Conservation (phyloP, 2,329 filamentous ascomycete species). For the Paraconiothyrium sp. region DNA sequence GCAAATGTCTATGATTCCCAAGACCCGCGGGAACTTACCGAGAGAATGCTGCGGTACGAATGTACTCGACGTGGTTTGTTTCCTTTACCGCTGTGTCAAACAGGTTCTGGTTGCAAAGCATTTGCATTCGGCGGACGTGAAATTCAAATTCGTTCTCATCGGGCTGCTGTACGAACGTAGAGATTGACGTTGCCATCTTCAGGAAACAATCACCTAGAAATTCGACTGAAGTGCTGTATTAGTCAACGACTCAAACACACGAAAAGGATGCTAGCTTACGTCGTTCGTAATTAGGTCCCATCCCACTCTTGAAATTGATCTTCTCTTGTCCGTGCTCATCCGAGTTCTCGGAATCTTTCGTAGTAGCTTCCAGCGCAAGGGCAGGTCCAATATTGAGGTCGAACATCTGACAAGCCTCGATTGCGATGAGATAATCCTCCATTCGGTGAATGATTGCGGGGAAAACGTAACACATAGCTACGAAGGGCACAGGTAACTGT, state of each 20-base stretch:
- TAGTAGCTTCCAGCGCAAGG: constrained; percentile 86
- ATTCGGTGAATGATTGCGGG: constrained; percentile 86
- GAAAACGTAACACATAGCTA: constrained; percentile 76
- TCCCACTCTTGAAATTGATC: constrained; percentile 80
- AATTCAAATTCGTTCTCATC: constrained; percentile 84
- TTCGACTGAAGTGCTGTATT: constrained; percentile 58
- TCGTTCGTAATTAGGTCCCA: constrained; percentile 82
- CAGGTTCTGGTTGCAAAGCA: constrained; percentile 91
- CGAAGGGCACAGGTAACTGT: constrained; percentile 74
- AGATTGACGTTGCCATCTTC: constrained; percentile 94
- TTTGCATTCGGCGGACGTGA: constrained; percentile 88
- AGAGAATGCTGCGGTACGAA: constrained; percentile 85
- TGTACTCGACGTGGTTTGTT: constrained; percentile 74
- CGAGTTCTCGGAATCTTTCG: constrained; percentile 88
- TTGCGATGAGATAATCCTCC: constrained; percentile 80
- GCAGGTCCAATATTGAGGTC: constrained; percentile 71
- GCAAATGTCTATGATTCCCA: too few relatives aligned
- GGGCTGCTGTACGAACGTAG: constrained; percentile 79
- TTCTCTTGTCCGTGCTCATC: constrained; percentile 75
- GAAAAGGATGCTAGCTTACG: background rate
- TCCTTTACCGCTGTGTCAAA: constrained; percentile 73
- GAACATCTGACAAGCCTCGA: constrained; percentile 76
- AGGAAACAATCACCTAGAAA: constrained; percentile 93
- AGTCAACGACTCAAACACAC: background rate
- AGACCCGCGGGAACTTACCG: constrained; percentile 55